phyloP scores from a whole-genome alignment of 108 stramenopile species.

The Skeletonema costatum region DNA sequence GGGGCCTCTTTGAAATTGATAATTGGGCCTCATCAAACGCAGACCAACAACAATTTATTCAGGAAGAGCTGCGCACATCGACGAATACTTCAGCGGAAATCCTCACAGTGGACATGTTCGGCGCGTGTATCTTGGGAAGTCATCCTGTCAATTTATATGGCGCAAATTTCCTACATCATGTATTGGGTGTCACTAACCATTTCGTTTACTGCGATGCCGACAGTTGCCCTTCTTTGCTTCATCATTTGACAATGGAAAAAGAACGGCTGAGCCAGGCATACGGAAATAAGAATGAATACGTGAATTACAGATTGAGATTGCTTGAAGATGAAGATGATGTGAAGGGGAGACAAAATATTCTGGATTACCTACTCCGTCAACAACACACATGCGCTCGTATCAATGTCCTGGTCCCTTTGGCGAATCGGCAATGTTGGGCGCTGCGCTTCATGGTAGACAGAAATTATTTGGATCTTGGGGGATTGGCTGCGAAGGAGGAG shows the following conservation, averaged over 20 bases:
- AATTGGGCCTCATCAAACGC: not conserved
- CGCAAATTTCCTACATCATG: not conserved
- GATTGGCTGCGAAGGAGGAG: not conserved
- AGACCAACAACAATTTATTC: not conserved
- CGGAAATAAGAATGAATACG: not conserved
- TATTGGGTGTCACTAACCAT: too few species aligned
- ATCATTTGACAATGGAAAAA: not conserved
- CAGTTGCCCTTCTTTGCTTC: not conserved
- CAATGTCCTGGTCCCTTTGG: not conserved
- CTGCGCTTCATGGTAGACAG: constrained; percentile 12
- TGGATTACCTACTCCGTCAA: not conserved
- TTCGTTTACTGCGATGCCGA: not conserved
- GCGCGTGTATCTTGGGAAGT: not conserved
- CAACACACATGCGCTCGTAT: not conserved
- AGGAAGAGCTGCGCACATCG: not conserved
- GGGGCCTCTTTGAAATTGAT: not conserved
- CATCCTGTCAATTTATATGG: not conserved
- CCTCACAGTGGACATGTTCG: not conserved
- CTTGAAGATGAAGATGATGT: not conserved
- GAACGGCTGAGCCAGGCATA: not conserved
- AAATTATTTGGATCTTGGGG: not conserved
- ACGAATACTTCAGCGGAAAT: not conserved
- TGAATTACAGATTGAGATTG: not conserved
- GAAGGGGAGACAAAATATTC: not conserved
- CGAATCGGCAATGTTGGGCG: constrained; percentile 5